Conservation (phyloP, 306 rosid genomes). For the Luffa aegyptiaca region DNA sequence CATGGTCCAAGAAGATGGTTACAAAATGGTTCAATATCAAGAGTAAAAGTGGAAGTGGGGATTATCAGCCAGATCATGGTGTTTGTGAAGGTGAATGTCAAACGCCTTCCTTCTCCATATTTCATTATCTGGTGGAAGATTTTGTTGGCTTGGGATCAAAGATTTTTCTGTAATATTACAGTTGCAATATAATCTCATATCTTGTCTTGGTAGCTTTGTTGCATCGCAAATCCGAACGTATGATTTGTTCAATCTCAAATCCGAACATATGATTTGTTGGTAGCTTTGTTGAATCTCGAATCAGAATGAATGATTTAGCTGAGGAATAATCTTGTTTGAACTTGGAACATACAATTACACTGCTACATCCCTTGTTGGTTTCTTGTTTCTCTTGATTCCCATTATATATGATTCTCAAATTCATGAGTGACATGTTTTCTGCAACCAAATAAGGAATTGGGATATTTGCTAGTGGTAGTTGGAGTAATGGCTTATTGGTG, state of each 20-base stretch:
- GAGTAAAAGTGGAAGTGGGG: slow-evolving; percentile 61
- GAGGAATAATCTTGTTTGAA: neutral
- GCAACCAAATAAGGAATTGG: neutral
- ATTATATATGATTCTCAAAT: neutral
- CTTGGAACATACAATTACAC: neutral
- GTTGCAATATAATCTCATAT: neutral
- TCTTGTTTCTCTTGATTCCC: slow-evolving; percentile 2
- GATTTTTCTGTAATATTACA: neutral
- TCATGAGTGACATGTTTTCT: slow-evolving; percentile 2
- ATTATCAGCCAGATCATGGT: slow-evolving; percentile 53
- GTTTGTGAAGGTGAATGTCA: slow-evolving; percentile 50
- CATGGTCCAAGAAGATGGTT: slow-evolving; percentile 99
- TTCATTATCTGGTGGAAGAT: neutral
- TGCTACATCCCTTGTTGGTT: neutral
- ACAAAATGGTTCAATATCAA: slow-evolving; percentile 91
- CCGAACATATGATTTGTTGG: neutral
- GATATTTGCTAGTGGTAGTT: neutral
- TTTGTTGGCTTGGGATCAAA: neutral
- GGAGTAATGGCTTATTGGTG: neutral
- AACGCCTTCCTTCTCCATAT: neutral
- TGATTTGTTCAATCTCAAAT: neutral
- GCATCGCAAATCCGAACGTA: neutral
- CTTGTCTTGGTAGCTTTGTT: neutral
- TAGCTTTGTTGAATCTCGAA: neutral
- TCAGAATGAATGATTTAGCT: neutral